Evolutionary conservation across 176 grass and related monocot genomes (phyloP).

Genomic region (bread wheat (Triticum aestivum)): DNA sequence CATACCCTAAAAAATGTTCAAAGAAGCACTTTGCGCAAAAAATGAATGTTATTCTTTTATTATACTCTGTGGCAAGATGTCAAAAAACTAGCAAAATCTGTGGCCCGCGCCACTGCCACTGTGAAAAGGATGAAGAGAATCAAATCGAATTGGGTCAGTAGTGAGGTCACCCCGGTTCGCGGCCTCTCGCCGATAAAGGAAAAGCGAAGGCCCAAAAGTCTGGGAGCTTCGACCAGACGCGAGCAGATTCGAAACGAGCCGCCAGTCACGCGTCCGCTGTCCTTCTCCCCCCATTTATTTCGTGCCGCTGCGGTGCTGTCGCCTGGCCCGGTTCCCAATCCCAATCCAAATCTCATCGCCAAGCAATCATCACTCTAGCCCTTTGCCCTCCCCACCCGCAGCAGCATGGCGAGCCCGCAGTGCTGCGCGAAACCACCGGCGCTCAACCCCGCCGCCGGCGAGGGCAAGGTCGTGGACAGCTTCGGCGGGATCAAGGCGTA

Average conservation of each 20-base stretch:
- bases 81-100: no score
- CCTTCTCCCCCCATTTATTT: background rate
- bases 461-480: conserved; percentile 67
- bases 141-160: no score
- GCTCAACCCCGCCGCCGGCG: conserved; percentile 43
- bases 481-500: conserved; percentile 72
- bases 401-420: conserved; percentile 58
- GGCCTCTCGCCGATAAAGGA: no score
- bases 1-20: no score
- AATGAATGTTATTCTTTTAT: no score
- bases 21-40: no score
- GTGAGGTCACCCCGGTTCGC: no score
- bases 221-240: background rate
- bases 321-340: background rate
- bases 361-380: background rate
- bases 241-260: background rate
- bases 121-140: no score
- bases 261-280: background rate
- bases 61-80: no score
- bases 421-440: conserved; percentile 70
- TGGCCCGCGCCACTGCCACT: no score
- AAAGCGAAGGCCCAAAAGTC: background rate
- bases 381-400: background rate
- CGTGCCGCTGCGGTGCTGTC: background rate
- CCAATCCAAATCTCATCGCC: background rate